Evolutionary conservation across 176 grass and related monocot genomes (phyloP), one percentile per base, ranked within the genome.

Genomic region (Aegilops umbellulata): DNA sequence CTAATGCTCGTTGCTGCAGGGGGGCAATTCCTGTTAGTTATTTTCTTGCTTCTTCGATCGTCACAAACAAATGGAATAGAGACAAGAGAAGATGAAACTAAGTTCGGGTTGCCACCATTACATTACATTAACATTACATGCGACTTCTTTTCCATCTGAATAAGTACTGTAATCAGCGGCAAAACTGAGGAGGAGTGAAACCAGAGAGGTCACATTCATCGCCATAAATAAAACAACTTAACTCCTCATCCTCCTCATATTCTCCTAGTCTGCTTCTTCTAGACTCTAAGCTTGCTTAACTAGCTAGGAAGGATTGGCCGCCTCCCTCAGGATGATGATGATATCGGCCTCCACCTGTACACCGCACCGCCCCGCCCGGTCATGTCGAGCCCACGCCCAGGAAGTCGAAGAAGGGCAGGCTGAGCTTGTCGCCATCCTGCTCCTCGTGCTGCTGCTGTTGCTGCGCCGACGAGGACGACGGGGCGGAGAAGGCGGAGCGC

Each of bases 351-450:
- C 81, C 81, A 74, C 80, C 89, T 87, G 89, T 86, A 86, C 88
- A 82, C 83, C 79, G 67, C 42, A 46, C 42, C 42, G 42, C 42
- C 11, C 65, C 7, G 69, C 25, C 24, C 22, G 80, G 23, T 91
- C 89, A 91, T 57, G 90, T 87, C 75, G 91, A 66, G 30, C 91
- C 91, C 22, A 95, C 91, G 75, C 93, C 93, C 63, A 95, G 93
- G 91, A 95, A 95, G 82, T 95, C 93, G 81, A 95, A 84, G 89
- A 91, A 95, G 71, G 86, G 76, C 14, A 87, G 20, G 4, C 69
- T 30, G 23, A 55, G 44, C 27, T 85, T 86, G 80, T 89, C 80
- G 81, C 68, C 30, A 14, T 64, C 71, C 65, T 31, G 57, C 49
- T 53, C 49, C 49, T 53, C 49, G 2, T 53, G 16, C 49, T 53